Conservation (phyloP, 371 early-diverging fungal genomes). For the Sporodiniella umbellata region DNA sequence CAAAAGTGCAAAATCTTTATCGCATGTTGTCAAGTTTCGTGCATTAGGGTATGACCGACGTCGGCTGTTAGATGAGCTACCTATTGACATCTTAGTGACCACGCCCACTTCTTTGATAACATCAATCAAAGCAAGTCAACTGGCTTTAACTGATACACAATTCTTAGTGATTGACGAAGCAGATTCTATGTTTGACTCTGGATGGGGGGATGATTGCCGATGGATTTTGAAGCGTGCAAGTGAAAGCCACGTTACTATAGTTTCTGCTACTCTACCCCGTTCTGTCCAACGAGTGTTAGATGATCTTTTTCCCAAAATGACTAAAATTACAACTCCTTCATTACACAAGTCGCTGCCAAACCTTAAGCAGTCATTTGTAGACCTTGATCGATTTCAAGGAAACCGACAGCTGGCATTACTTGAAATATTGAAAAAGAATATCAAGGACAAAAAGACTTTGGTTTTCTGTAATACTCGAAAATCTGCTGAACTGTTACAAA, state of each 20-base stretch:
- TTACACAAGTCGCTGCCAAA: conserved; percentile 79
- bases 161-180: conserved; percentile 90
- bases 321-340: conserved; percentile 77
- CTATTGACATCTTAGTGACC: conserved; percentile 79
- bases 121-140: conserved; percentile 34
- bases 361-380: conserved; percentile 76
- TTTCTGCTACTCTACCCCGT: conserved; percentile 88
- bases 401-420: conserved; percentile 63
- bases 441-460: conserved; percentile 57
- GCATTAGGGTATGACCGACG: conserved; percentile 57
- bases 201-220: conserved; percentile 68
- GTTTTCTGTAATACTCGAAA: conserved; percentile 87
- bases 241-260: conserved; percentile 49
- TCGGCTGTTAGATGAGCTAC: conserved; percentile 40
- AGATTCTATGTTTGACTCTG: conserved; percentile 86
- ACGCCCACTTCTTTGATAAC: conserved; percentile 68
- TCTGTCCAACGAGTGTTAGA: conserved; percentile 66
- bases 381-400: conserved; percentile 56
- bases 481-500: conserved; percentile 59
- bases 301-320: conserved; percentile 48
- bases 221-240: conserved; percentile 18
- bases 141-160: conserved; percentile 57
- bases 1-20: conserved; percentile 57
- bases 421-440: conserved; percentile 71
- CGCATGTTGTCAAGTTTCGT: conserved; percentile 72